Evolutionary conservation across 768 basidiomycete species (phyloP), one percentile per base, ranked within the genome.

Genomic region (Galerina marginata): DNA sequence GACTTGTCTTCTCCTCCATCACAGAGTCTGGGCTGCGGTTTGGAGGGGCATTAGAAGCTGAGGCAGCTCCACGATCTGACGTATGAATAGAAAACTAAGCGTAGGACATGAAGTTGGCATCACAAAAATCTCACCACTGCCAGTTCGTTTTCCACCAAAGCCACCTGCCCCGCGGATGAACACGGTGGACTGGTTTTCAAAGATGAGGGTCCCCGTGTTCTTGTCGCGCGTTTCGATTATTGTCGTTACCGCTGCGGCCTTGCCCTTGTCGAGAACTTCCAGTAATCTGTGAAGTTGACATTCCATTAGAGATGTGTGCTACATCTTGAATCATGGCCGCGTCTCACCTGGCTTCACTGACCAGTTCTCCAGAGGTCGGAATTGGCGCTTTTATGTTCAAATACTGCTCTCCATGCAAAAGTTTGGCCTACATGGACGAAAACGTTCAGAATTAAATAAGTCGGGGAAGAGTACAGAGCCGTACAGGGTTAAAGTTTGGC

Each of bases 331-430:
- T 2, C 20, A 20, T 20, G 20, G 2, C 20, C 2, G 20, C 20
- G 26, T 77, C 79, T 44, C 71, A 88, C 88, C 90, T 83, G 5
- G 87, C 83, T 64, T 91, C 81, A 70, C 83, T 96, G 33, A 93
- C 81, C 20, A 99, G 79, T 20, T 89, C 86, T 0, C 87, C 96
- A 60, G 82, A 87, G 0, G 93, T 93, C 0, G 96, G 96, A 60
- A 99, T 92, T 0, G 91, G 88, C 2, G 79, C 87, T 67, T 91
- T 90, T 73, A 99, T 93, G 61, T 86, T 83, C 66, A 99, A 78
- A 74, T 93, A 99, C 69, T 99, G 97, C 71, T 99, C 97, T 46
- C 97, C 97, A 71, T 99, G 97, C 15, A 99, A 84, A n/a, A 99
- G 81, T 76, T 94, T 98, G 48, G 95, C 93, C 93, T 95, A 54